Percentiles rank a stretch among this genome's conserved stretches.
Conservation (phyloP, 306 rosid species). For the Ceratonia siliqua region DNA sequence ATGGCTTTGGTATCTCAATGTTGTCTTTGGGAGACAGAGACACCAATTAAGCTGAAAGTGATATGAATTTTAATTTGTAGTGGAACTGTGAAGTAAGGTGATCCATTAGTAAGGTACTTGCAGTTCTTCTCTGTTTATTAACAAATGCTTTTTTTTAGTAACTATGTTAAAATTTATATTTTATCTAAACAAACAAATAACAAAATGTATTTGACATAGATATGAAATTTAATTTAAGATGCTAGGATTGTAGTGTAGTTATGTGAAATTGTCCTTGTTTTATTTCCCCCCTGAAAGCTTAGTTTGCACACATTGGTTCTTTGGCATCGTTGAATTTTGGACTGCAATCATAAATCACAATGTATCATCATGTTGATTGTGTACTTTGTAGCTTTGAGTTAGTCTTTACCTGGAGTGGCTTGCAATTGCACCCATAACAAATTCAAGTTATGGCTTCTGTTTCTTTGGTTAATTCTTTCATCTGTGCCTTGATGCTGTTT, state of each 20-base stretch:
- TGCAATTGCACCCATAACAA: neutral
- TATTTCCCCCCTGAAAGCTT: neutral
- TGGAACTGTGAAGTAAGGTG: neutral
- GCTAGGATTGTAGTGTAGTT: neutral
- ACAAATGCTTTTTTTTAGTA: neutral
- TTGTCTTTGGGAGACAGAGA: neutral
- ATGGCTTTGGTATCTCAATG: neutral
- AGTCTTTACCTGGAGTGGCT: slow-evolving; percentile 5
- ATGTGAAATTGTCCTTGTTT: slow-evolving; percentile 11
- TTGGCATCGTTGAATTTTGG: slow-evolving; percentile 16
- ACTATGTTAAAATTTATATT: neutral
- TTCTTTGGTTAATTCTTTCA: slow-evolving; percentile 17
- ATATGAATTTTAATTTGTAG: neutral
- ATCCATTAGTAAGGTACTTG: slow-evolving; percentile 6
- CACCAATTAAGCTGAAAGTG: slow-evolving; percentile 9
- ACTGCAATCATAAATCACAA: neutral
- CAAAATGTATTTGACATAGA: neutral
- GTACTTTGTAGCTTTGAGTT: slow-evolving; percentile 9
- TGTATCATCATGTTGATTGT: slow-evolving; percentile 18
- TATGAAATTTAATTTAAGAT: neutral
- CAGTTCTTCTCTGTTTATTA: neutral
- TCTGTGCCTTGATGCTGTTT: slow-evolving; percentile 16
- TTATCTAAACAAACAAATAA: neutral
- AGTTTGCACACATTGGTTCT: neutral
- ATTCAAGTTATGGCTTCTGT: neutral